Evolutionary conservation across 2,329 filamentous ascomycete species (phyloP), one percentile per base, ranked within the genome.

Genomic region (Blastomyces percursus): DNA sequence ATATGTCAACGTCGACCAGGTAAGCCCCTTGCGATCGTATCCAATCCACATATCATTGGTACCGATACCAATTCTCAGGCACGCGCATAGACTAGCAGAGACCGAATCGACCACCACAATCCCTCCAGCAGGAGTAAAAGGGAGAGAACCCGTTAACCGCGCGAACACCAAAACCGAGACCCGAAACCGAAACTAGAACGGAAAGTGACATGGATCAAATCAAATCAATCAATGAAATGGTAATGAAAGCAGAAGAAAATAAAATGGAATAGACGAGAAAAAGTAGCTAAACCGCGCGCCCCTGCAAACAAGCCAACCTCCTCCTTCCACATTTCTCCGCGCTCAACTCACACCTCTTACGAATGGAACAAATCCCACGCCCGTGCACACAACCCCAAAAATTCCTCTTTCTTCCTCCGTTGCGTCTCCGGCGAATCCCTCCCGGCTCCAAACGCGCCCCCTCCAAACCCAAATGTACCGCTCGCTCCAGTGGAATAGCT

Each of bases 351-450:
- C 11, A 42, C 12, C 24, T 40, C 38, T 9, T 78, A 96, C 65
- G 91, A 96, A 79, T 97, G 94, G 76, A 97, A 96, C 35, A 99
- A 77, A 78, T 99, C 94, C 94, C 94, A 99, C 9, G 94, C 94
- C 71, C 90, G 82, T 68, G 90, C 86, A 73, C 93, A 96, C 59
- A 97, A 79, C 62, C 84, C 81, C 66, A 99, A 79, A 72, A 99
- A 99, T 74, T 96, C 91, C 52, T 96, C 91, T 73, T 91, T 91
- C 84, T 97, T 97, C 71, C 84, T 87, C 69, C 85, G 82, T 73
- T 90, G 87, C 6, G 86, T 90, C 69, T 94, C 91, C 8, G 90
- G 91, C 67, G 86, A 92, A 71, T 94, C 91, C 65, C 90, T 82
- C 46, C 89, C 90, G 62, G 89, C 88, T 44, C 65, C 64, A 51